Evolutionary conservation across 495 filamentous ascomycete genomes (phyloP), one percentile per base, ranked within the genome.

Genomic region (Xylaria bambusicola): DNA sequence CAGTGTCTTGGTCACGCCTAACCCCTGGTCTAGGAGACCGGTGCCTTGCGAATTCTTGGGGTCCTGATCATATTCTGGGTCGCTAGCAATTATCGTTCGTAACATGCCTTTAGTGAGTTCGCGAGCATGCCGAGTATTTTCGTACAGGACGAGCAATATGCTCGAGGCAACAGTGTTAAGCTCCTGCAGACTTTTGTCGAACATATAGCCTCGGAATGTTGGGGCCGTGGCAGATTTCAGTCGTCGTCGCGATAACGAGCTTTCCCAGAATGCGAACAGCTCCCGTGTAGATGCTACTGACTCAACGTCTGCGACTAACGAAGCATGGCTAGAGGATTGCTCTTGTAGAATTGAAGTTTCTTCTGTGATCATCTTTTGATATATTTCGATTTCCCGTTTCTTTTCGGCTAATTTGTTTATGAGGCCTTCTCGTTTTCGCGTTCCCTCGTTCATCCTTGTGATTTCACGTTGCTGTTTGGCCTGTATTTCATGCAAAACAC

Each of bases 231-330:
- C 29, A 1, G 62, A 56, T 5, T 64, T 55, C 2, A 57, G 53
- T 38, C 53, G 52, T 20, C 65, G 68, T 15, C 59, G 57, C 26
- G 61, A 62, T 20, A 71, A 36, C 10, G 67, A 58, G 2, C 47
- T 54, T 21, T 69, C 64, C 69, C 69, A 71, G 46, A 71, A 70
- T 21, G 57, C 59, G 27, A 70, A 64, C 10, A 70, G 33, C 41
- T 63, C 66, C 20, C 68, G 55, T 12, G 51, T 24, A 10, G 58
- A 56, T 21, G 52, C 38, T 21, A 64, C 21, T 17, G 49, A 20
- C 7, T 54, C 51, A 10, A 59, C 42, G 41, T 63, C 61, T 18
- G 42, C 20, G 12, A 6, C 42, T 20, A 66, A n/a, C 5, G 10
- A 27, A 20, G 17, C 50, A 12, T 49, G 36, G 26, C 52, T 55